Percentiles rank a stretch among this genome's conserved stretches.
Evolutionary conservation across 2,329 filamentous ascomycete species (phyloP).

Genomic region (Dryadomyces quercivorus): DNA sequence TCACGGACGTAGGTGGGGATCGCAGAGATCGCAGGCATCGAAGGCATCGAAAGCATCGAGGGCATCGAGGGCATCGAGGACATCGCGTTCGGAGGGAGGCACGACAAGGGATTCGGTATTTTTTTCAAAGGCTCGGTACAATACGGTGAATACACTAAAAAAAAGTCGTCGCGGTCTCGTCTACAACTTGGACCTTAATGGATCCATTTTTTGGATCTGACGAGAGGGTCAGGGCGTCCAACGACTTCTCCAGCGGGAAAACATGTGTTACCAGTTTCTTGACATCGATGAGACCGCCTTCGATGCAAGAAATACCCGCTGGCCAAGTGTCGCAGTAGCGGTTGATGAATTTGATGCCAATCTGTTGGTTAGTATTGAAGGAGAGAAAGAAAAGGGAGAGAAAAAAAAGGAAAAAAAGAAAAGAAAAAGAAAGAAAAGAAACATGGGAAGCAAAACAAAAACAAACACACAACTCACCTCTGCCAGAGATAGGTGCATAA

Average conservation of each 20-base stretch:
- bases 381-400: neutral
- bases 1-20: no score
- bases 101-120: neutral
- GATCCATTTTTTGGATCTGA: slow-evolving; percentile 38
- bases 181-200: slow-evolving; percentile 50
- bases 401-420: neutral
- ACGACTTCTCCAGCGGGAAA: slow-evolving; percentile 48
- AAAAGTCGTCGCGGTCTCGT: slow-evolving; percentile 22
- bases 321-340: slow-evolving; percentile 61
- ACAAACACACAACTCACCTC: slow-evolving; percentile 29
- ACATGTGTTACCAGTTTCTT: slow-evolving; percentile 51
- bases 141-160: neutral
- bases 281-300: slow-evolving; percentile 46
- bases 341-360: slow-evolving; percentile 59
- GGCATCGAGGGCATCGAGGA: no score
- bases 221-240: slow-evolving; percentile 42
- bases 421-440: neutral
- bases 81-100: neutral
- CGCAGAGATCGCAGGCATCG: no score
- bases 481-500: slow-evolving; percentile 52
- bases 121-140: neutral
- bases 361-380: slow-evolving; percentile 32
- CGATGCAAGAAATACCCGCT: slow-evolving; percentile 47
- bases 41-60: no score
- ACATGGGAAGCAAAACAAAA: neutral